Conservation (phyloP, 2,329 filamentous ascomycete species). For the Beauveria varroae region DNA sequence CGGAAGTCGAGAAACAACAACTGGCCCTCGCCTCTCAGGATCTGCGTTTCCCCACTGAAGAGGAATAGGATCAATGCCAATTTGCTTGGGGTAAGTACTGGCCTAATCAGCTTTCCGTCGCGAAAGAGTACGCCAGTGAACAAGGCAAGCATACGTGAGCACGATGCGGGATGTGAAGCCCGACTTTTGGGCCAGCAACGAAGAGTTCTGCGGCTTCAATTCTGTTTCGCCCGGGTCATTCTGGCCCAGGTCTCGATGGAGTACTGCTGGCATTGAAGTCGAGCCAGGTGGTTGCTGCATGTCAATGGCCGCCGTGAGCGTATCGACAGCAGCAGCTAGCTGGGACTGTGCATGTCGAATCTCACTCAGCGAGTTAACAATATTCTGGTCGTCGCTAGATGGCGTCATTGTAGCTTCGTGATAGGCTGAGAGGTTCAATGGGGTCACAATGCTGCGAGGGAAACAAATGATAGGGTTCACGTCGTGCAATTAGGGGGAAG, state of each 20-base stretch:
- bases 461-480: background rate
- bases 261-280: background rate
- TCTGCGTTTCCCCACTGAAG: slow-evolving; percentile 83
- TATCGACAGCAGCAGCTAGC: slow-evolving; percentile 33
- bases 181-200: slow-evolving; percentile 31
- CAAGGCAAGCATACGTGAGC: slow-evolving; percentile 35
- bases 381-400: background rate
- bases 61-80: slow-evolving; percentile 83
- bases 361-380: slow-evolving; percentile 25
- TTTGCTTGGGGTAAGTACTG: slow-evolving; percentile 85
- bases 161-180: slow-evolving; percentile 47
- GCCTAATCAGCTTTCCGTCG: background rate
- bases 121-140: background rate
- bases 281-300: background rate
- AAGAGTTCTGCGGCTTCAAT: slow-evolving; percentile 18
- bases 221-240: background rate
- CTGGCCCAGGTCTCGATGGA: background rate
- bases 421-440: background rate
- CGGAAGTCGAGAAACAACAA: slow-evolving; percentile 72
- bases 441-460: background rate
- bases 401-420: slow-evolving; percentile 8
- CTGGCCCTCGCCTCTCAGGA: slow-evolving; percentile 68
- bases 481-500: background rate
- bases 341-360: slow-evolving; percentile 35
- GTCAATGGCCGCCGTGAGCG: slow-evolving; percentile 26